Conservation (phyloP, 2,329 filamentous ascomycete genomes). For the Sporothrix variecibatus region DNA sequence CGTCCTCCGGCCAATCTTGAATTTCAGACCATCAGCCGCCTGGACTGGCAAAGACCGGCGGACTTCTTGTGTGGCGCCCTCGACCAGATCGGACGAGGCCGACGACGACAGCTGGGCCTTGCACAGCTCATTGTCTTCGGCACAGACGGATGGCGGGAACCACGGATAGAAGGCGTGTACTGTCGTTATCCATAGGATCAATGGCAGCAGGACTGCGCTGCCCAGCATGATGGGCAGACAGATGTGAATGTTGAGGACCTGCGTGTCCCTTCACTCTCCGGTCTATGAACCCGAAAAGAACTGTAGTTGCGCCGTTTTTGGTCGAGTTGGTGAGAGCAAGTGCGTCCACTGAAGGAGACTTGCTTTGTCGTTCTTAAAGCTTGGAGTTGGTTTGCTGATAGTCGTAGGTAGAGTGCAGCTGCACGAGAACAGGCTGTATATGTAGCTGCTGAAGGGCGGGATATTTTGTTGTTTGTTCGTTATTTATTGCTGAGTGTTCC, state of each 20-base stretch:
- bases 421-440: background rate
- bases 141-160: conserved; percentile 39
- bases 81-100: background rate
- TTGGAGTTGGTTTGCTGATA: background rate
- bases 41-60: conserved; percentile 22
- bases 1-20: conserved; percentile 23
- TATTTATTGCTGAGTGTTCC: conserved; percentile 24
- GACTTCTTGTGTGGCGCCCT: background rate
- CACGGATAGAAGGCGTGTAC: conserved; percentile 53
- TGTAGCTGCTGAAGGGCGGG: background rate
- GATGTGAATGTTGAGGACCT: background rate
- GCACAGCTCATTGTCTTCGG: conserved; percentile 36
- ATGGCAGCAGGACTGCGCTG: conserved; percentile 43
- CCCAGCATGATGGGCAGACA: conserved; percentile 44
- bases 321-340: conserved; percentile 14
- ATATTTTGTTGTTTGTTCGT: background rate
- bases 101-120: conserved; percentile 25
- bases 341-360: conserved; percentile 31
- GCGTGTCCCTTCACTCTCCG: background rate
- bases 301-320: conserved; percentile 22
- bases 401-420: background rate
- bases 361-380: background rate
- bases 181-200: conserved; percentile 51
- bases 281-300: background rate
- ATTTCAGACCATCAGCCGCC: conserved; percentile 5